Evolutionary conservation across 177 flowering plant species (phyloP), one percentile per base, ranked within the genome.

Genomic region (Vitis hybrid): DNA sequence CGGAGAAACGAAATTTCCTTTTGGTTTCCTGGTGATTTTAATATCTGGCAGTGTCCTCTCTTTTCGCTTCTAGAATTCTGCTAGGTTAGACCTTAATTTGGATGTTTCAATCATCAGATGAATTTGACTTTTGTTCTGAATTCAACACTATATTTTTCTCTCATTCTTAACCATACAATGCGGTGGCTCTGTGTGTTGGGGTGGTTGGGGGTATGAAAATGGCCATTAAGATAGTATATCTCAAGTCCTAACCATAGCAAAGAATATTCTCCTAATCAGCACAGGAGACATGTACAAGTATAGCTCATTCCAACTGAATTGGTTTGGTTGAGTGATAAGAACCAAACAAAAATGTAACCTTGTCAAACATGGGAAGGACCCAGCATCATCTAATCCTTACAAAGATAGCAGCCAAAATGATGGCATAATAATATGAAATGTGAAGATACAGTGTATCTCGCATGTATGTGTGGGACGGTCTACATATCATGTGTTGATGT

Each of bases 11-110:
- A 63, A 56, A 23, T 15, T 51, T 49, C 52, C 32, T 40, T 68
- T 23, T 59, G n/a, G 32, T 45, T 58, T 56, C 49, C 49, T 52
- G 57, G 26, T 13, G 19, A 19, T 52, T 70, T 65, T 23, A 50
- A 55, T 23, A 4, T 34, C 30, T 3, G 50, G 19, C 18, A 51
- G 30, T 65, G 56, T 59, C 52, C 51, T 69, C 23, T 49, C 48
- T 26, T 18, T 10, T 49, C 11, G 60, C 73, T 75, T 75, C 70
- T 75, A 75, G 77, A 70, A 54, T 48, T 52, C 62, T 48, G 51
- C 8, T 52, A n/a, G 34, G 48, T 14, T 62, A 40, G 62, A 32
- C 14, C 60, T 34, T 19, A 54, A 8, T 50, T 32, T 62, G 59
- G 30, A 62, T 60, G 62, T 67, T 68, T 50, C 56, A 34, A 49